A percentile compares a stretch with the other conserved stretches of the same genome.
Conservation (phyloP, 768 basidiomycete species). For the Suillus plorans region DNA sequence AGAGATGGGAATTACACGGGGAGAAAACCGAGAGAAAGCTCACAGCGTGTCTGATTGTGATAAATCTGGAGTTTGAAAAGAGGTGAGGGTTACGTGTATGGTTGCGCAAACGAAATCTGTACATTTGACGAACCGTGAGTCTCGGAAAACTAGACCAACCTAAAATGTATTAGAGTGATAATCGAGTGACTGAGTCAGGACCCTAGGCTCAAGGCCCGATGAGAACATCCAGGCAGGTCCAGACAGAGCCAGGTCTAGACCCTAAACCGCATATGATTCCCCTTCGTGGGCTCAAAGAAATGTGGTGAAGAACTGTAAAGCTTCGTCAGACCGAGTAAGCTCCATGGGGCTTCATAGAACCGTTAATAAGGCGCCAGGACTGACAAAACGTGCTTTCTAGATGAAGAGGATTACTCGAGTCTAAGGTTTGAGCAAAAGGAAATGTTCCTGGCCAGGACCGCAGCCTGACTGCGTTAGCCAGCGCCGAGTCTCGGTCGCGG, state of each 20-base stretch:
- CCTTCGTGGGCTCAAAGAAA: not conserved
- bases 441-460: not conserved
- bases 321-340: not conserved
- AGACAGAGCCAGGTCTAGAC: not conserved
- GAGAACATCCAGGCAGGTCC: not conserved
- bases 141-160: not conserved
- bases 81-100: slow-evolving; percentile 17
- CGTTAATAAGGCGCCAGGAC: not conserved
- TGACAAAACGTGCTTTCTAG: not conserved
- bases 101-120: not conserved
- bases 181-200: not conserved
- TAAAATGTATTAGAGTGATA: not conserved
- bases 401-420: not conserved
- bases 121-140: not conserved
- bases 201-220: not conserved
- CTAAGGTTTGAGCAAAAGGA: not conserved
- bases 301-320: not conserved
- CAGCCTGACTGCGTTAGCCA: not conserved
- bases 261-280: not conserved
- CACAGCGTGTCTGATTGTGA: not conserved
- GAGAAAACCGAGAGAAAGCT: slow-evolving; percentile 2
- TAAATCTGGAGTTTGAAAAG: slow-evolving; percentile 4
- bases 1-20: slow-evolving; percentile 2
- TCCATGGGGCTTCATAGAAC: not conserved
- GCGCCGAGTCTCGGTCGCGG: not conserved